phyloP scores from a whole-genome alignment of 805 yeast genomes.

The Kluyveromyces siamensis region DNA sequence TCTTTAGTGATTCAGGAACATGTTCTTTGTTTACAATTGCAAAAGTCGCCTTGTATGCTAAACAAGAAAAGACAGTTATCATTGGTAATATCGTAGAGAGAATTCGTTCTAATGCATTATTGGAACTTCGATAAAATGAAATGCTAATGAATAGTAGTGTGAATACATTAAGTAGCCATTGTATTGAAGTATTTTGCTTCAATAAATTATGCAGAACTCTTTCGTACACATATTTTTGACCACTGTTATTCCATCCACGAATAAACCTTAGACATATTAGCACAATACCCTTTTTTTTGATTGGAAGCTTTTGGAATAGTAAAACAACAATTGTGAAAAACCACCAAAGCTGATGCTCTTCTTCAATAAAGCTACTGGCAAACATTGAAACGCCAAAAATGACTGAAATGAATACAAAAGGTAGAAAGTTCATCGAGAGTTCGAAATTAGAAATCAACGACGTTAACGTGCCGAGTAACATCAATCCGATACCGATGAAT shows the following conservation, averaged over 20 bases:
- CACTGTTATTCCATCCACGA: conserved; percentile 82
- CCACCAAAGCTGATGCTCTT: conserved; percentile 97
- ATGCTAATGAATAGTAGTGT: conserved; percentile 30
- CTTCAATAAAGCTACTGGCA: conserved; percentile 88
- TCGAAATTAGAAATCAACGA: not conserved
- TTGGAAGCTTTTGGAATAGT: conserved; percentile 4
- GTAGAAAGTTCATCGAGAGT: conserved; percentile 3
- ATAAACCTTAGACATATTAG: conserved; percentile 43
- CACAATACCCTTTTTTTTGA: conserved; percentile 6
- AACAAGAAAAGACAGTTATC: conserved; percentile 23
- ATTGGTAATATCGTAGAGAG: conserved; percentile 37
- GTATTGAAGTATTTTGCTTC: conserved; percentile 20
- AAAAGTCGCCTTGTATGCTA: conserved; percentile 48
- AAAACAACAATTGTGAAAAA: conserved; percentile 42
- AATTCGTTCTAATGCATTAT: conserved; percentile 34
- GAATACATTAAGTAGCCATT: conserved; percentile 41
- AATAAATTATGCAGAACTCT: conserved; percentile 41
- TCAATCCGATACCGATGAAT: conserved; percentile 14
- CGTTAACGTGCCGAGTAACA: conserved; percentile 8
- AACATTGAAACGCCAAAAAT: conserved; percentile 50
- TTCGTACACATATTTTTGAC: conserved; percentile 64
- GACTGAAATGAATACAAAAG: conserved; percentile 22
- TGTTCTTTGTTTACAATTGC: conserved; percentile 45
- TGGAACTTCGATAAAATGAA: conserved; percentile 8
- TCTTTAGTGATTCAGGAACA: conserved; percentile 34